Evolutionary conservation across 2,329 filamentous ascomycete species (phyloP), one percentile per base, ranked within the genome.

Genomic region (Endoconidiophora laricicola): DNA sequence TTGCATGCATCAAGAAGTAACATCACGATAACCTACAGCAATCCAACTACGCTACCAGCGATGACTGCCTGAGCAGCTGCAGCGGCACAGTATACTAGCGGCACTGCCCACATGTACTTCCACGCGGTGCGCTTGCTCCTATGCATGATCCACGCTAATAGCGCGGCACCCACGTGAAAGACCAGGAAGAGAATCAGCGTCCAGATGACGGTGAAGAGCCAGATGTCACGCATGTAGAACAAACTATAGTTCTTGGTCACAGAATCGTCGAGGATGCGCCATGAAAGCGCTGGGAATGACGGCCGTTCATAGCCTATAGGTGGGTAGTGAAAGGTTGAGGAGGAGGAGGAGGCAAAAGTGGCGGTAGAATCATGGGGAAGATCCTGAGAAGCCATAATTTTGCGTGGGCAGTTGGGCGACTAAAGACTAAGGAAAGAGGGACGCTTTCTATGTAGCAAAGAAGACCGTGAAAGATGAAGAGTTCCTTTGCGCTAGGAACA

Each of bases 181-280:
- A 78, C 70, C 33, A 75, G 78, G 58, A 84, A 90, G 56, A 86
- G 76, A 26, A 94, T 77, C 37, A 93, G 65, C 0, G 86, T 94
- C 87, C 87, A 95, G 60, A 81, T 74, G 14, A 91, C 66, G 1
- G 86, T 94, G 63, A 91, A 94, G 56, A 82, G 81, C 81, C 86
- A 90, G 50, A 93, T 84, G 60, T 94, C 86, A 53, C 65, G 62
- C 2, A 85, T 71, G 59, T 82, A 73, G 68, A 85, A 90, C 57
- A 94, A 78, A 37, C 76, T 74, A 53, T 73, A 72, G 46, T 54
- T 56, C 54, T 63, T 65, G 42, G 73, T 66, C 52, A 63, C 36
- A 36, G 61, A 65, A 44, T 60, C 56, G 53, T 69, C 65, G 10
- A 79, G 69, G 22, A 60, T 62, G 33, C 82, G 79, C 75, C 85